Base-by-base conservation (phyloP, 495 filamentous ascomycete genomes). In the Aspergillus campestris region DNA sequence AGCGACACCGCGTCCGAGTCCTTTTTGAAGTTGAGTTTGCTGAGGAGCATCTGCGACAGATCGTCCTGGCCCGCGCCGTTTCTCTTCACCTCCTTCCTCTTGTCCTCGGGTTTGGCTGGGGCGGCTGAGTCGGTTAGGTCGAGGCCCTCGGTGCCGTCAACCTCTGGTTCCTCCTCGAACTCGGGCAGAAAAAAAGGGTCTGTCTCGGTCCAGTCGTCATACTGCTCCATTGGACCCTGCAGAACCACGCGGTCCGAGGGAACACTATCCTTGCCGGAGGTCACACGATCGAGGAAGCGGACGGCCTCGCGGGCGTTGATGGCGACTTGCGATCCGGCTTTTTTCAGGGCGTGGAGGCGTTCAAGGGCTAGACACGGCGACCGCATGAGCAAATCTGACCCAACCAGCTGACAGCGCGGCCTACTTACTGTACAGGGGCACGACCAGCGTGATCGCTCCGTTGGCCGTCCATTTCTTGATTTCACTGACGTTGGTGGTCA, bases 401-500 rank as follows among this genome's bases (percentile, higher is more conserved):
- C 1, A 24, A 24, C 18, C 18, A 24, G 18, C 18, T 4, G 18
- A 24, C 18, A 24, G 18, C 49, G 30, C 24, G 18, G 12, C 18
- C 10, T 42, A 66, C 74, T 55, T 70, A 86, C 83, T 83, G 61
- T 81, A 76, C 15, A 84, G 73, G 42, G 83, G 83, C 42, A 87
- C 79, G 47, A 81, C 74, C 28, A 87, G 70, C 48, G 74, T 77
- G 47, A 86, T 77, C 44, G 77, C 70, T 7, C 78, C 79, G 44
- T 81, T 75, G 36, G 71, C 69, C 30, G 82, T 74, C 80, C 82
- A 85, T 65, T 75, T 73, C 66, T 84, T 80, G 47, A 86, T 79
- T 56, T 77, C 78, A 53, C 76, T 80, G 56, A 85, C 82, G 40
- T 81, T 81, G 47, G 79, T 80, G 24, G 81, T 77, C 52, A 86